These are phyloP conservation scores for Aquilaria malaccensis DNA, from an alignment of 345 rosid genomes.

Conservation along the genomic window DNA sequence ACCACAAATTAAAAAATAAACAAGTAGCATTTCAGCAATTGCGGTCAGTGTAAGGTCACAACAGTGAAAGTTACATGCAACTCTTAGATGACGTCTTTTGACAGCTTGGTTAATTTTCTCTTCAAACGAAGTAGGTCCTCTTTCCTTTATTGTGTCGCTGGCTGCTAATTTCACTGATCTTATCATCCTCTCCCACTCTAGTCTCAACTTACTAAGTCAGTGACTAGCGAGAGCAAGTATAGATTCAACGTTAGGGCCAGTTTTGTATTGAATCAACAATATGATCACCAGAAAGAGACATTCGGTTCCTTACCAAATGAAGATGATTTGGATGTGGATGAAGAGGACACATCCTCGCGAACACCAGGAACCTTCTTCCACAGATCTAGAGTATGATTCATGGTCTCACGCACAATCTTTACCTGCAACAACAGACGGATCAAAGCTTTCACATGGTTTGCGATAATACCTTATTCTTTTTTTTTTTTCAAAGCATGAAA, in stretches of 20 bases:
- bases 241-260: too few species aligned
- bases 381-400: constrained; percentile 62
- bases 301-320: constrained; percentile 27
- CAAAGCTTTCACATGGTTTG: neutral
- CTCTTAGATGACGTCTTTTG: neutral
- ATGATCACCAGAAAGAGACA: neutral
- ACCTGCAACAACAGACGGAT: constrained; percentile 36
- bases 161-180: too few species aligned
- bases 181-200: too few species aligned
- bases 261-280: too few species aligned
- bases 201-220: too few species aligned
- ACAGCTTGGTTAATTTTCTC: too few species aligned
- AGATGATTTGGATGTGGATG: constrained; percentile 38
- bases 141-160: too few species aligned
- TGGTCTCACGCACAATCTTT: constrained; percentile 81
- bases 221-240: too few species aligned
- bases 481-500: neutral
- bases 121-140: neutral
- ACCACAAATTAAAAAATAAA: constrained; percentile 13
- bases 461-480: neutral
- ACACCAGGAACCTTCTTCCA: constrained; percentile 66
- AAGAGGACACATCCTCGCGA: constrained; percentile 32
- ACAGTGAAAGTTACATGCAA: neutral
- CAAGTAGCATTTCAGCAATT: neutral
- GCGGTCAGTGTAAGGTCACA: neutral